Percentiles rank a stretch among this genome's conserved stretches.
Evolutionary conservation across 2,329 filamentous ascomycete species (phyloP).

Genomic region (Emmonsiellopsis sp.): DNA sequence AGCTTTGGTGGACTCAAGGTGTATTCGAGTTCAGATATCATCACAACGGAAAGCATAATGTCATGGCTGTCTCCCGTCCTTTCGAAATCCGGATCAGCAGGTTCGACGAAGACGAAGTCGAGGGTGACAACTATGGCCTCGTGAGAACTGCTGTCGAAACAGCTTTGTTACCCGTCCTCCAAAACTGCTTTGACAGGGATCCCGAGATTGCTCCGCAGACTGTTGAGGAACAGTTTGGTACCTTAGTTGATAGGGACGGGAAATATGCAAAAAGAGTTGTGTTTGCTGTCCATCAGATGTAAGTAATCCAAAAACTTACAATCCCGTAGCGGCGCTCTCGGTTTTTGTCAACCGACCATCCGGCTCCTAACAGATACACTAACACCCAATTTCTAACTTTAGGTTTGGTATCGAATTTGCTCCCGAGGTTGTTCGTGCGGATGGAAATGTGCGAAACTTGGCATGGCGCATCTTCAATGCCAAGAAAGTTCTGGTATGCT

Average conservation of each 20-base stretch:
- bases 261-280: slow-evolving; percentile 87
- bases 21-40: slow-evolving; percentile 97
- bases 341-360: no score
- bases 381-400: slow-evolving; percentile 4
- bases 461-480: slow-evolving; percentile 94
- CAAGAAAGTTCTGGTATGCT: slow-evolving; percentile 80
- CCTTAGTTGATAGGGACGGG: slow-evolving; percentile 72
- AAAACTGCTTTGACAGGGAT: slow-evolving; percentile 88
- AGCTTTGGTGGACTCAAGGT: slow-evolving; percentile 93
- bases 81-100: slow-evolving; percentile 81
- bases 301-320: slow-evolving; percentile 17
- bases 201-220: slow-evolving; percentile 79
- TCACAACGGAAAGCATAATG: slow-evolving; percentile 82
- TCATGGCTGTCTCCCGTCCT: slow-evolving; percentile 86
- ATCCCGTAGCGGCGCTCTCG: not conserved
- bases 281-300: slow-evolving; percentile 92
- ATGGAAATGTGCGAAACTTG: slow-evolving; percentile 81
- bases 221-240: slow-evolving; percentile 73
- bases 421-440: slow-evolving; percentile 80
- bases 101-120: slow-evolving; percentile 66
- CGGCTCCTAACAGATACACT: slow-evolving; percentile 6
- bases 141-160: slow-evolving; percentile 65
- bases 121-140: slow-evolving; percentile 43
- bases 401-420: slow-evolving; percentile 90
- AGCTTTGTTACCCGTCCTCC: slow-evolving; percentile 70